Conservation (phyloP, 2,329 filamentous ascomycete genomes). For the Arthroderma sp. region DNA sequence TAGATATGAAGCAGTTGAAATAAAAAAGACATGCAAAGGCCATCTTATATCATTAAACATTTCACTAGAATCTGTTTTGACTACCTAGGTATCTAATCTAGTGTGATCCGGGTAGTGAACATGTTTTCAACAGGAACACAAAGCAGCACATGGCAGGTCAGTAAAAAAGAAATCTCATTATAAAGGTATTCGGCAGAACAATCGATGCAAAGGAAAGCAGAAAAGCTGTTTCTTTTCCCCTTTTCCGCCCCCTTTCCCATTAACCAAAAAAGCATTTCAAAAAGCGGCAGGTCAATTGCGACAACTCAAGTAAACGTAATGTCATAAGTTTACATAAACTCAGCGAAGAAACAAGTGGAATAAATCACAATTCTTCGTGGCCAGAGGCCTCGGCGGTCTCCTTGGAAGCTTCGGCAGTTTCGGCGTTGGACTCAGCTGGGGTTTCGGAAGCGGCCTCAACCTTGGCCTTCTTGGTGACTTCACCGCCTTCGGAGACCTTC, state of each 20-base stretch:
- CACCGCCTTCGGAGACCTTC: slow-evolving; percentile 40
- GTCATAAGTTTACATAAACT: slow-evolving; percentile 1
- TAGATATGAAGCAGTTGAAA: too few relatives aligned
- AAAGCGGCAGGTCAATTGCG: neutral
- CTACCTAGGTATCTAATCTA: neutral
- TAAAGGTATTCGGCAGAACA: neutral
- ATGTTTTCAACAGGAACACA: neutral
- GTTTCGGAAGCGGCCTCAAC: slow-evolving; percentile 10
- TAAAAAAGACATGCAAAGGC: neutral
- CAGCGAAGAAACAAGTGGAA: neutral
- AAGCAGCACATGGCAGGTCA: neutral
- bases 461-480: slow-evolving; percentile 17
- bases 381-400: slow-evolving; percentile 11
- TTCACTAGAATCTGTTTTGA: neutral
- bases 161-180: neutral
- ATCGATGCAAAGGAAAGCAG: neutral
- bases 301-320: neutral
- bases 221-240: neutral
- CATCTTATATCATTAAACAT: neutral
- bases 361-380: slow-evolving; percentile 32
- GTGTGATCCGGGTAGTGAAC: neutral
- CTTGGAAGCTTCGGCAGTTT: slow-evolving; percentile 16
- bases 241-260: neutral
- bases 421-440: slow-evolving; percentile 16
- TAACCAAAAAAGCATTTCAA: neutral